phyloP scores from a whole-genome alignment of 805 yeast genomes.

The Yarrowia sp. region DNA sequence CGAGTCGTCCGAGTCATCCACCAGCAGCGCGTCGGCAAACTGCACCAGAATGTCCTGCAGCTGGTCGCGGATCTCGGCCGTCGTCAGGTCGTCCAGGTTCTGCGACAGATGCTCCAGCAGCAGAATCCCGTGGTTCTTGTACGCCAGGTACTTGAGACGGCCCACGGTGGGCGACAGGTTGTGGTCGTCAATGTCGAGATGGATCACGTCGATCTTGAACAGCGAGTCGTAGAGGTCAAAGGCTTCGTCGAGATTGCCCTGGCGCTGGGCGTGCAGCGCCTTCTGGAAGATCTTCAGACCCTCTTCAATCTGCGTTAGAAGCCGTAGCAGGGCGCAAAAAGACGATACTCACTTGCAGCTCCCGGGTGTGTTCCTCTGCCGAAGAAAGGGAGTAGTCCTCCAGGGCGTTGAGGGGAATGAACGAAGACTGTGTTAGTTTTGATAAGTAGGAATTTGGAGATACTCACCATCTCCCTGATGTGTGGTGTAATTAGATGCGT shows the following conservation, averaged over 20 bases:
- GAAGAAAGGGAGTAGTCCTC: constrained; percentile 69
- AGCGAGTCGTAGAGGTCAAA: constrained; percentile 56
- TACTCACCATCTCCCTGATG: constrained; percentile 3
- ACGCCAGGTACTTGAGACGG: constrained; percentile 69
- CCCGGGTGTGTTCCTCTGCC: constrained; percentile 87
- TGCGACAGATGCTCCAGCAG: constrained; percentile 47
- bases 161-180: constrained; percentile 64
- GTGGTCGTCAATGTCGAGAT: constrained; percentile 29
- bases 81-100: constrained; percentile 31
- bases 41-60: constrained; percentile 55
- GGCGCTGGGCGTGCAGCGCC: constrained; percentile 64
- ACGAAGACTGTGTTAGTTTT: constrained; percentile 50
- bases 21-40: constrained; percentile 54
- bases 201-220: constrained; percentile 66
- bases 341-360: constrained; percentile 56
- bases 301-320: constrained; percentile 54
- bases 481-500: not conserved
- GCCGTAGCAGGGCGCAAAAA: not conserved
- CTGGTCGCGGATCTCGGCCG: constrained; percentile 37
- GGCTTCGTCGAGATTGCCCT: constrained; percentile 50
- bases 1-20: constrained; percentile 33
- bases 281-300: constrained; percentile 72
- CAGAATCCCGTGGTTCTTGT: constrained; percentile 78
- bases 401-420: constrained; percentile 73
- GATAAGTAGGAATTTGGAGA: not conserved